Base-by-base conservation (phyloP, 129 eudicot species). In the Oenanthe sinensis region DNA sequence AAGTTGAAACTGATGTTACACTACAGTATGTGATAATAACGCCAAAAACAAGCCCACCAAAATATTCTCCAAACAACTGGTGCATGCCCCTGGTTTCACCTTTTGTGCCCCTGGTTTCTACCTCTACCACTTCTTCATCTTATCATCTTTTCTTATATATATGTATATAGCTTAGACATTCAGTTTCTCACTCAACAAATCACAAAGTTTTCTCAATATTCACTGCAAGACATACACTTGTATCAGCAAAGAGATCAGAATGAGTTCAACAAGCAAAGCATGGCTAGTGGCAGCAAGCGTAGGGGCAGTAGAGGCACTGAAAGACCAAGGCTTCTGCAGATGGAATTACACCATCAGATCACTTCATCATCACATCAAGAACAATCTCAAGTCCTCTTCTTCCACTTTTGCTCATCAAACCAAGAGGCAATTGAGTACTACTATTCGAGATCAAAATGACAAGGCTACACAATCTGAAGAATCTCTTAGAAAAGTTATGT, bases 321-420 rank as follows among this genome's bases (percentile, higher is more conserved):
- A 67, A 30, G 72, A 67, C 30, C 72, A 67, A 67, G 72, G 72
- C 72, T 67, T 88, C 48, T 84, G 89, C 52, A 85, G 91, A 48
- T 90, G 96, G 96, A 90, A 90, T 71, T 78, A 86, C 79, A 80
- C 92, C 77, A 69, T 88, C 19, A 82, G 88, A 50, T 45, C 84
- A 36, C 10, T 88, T 4, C 92, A 88, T 44, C 90, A 87, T 11
- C 85, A 87, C 71, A 81, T 82, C 71, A 90, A 84, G 75, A 77
- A 77, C 69, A 86, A 86, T 40, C 80, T 86, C 79, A 24, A 30
- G 17, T 71, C 81, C 12, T 76, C 84, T 26, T 79, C 78, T 49
- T 12, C 46, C 55, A 47, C 71, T 0, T 4, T 36, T 6, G 3
- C 65, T 3, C 1, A 81, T 78, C 77, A 85, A 8, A 65, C 82